Evolutionary conservation across 2,329 filamentous ascomycete genomes (phyloP).

Genomic region (Pyrenochaeta sp.): DNA sequence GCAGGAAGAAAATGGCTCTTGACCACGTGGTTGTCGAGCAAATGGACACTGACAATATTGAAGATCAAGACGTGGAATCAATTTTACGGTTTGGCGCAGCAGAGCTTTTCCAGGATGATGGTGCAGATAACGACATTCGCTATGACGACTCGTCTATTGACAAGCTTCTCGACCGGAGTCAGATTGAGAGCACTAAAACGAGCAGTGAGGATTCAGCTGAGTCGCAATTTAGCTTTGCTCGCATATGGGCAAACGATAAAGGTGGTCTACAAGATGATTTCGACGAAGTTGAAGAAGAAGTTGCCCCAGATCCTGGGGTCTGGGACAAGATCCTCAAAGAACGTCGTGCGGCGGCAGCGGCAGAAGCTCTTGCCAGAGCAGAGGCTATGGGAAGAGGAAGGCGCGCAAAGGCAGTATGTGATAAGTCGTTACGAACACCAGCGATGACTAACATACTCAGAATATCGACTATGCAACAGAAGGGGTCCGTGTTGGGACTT

Average conservation of each 20-base stretch:
- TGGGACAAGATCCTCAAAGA: constrained; percentile 92
- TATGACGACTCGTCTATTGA: constrained; percentile 89
- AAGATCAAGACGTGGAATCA: constrained; percentile 80
- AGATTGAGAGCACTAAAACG: constrained; percentile 75
- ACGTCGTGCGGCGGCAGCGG: constrained; percentile 79
- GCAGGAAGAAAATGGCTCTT: constrained; percentile 93
- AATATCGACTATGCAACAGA: constrained; percentile 59
- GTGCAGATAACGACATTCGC: constrained; percentile 74
- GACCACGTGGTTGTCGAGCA: constrained; percentile 94
- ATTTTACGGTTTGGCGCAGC: constrained; percentile 88
- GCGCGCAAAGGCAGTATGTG: constrained; percentile 69
- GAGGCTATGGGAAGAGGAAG: constrained; percentile 88
- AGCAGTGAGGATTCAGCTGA: constrained; percentile 73
- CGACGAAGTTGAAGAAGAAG: constrained; percentile 62
- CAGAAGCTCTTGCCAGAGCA: constrained; percentile 70
- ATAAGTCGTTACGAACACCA: not conserved
- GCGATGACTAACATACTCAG: constrained; percentile 26
- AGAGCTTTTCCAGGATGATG: constrained; percentile 81
- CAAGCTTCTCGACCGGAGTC: constrained; percentile 85
- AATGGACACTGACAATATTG: constrained; percentile 85
- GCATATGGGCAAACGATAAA: constrained; percentile 89
- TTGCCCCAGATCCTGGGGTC: constrained; percentile 70
- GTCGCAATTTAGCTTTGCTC: constrained; percentile 86
- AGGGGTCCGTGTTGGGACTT: constrained; percentile 22
- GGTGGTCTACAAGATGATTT: constrained; percentile 71